Evolutionary conservation across 140 eudicot species (phyloP).

Genomic region (Ambrosia hybrid): DNA sequence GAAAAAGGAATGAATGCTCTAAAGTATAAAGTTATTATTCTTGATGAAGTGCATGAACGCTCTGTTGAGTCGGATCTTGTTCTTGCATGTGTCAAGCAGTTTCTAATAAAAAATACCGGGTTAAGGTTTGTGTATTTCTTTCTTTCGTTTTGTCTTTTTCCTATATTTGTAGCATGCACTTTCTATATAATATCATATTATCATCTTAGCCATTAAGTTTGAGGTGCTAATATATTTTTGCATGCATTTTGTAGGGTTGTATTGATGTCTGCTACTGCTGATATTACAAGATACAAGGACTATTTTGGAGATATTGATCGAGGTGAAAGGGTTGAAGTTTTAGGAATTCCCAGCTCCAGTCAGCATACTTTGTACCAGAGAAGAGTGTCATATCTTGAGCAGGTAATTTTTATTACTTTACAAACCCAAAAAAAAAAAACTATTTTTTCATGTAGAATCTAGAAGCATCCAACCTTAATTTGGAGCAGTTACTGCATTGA

Average conservation of each 20-base stretch:
- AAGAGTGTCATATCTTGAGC: conserved; percentile 73
- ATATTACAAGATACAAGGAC: conserved; percentile 80
- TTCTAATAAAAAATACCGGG: conserved; percentile 58
- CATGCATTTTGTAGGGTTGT: conserved; percentile 65
- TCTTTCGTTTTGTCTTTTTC: conserved; percentile 3
- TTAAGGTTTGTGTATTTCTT: conserved; percentile 53
- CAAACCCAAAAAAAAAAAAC: not conserved
- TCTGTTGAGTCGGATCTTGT: conserved; percentile 98
- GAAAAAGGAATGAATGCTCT: conserved; percentile 85
- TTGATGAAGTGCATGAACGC: conserved; percentile 98
- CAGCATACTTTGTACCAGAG: conserved; percentile 67
- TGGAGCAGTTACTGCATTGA: not conserved
- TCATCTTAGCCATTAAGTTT: not conserved
- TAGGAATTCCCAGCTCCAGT: conserved; percentile 78
- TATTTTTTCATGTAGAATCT: not conserved
- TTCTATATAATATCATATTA: not conserved
- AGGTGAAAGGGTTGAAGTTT: conserved; percentile 88
- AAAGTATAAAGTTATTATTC: conserved; percentile 85
- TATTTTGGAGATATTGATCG: conserved; percentile 86
- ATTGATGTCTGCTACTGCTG: conserved; percentile 99
- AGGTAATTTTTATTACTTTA: conserved; percentile 47
- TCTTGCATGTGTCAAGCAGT: conserved; percentile 94
- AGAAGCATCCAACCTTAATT: not conserved
- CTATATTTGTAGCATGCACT: not conserved
- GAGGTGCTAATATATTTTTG: not conserved